These are phyloP conservation scores for Trifolium subterraneum DNA, from an alignment of 306 rosid genomes.

Conservation along the genomic window DNA sequence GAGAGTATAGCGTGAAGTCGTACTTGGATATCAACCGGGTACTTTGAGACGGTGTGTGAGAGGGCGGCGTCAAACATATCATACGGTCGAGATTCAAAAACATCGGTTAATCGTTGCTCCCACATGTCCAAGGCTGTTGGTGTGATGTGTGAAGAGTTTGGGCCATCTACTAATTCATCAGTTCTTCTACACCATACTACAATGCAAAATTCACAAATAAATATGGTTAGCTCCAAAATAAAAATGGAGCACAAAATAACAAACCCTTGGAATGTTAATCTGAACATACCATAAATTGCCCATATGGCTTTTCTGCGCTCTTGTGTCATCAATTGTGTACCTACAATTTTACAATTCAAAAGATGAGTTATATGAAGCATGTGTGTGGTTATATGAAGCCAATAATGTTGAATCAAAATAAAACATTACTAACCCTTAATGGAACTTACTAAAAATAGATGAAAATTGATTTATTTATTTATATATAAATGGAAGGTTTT, in stretches of 20 bases:
- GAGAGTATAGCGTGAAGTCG: no score
- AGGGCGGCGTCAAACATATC: constrained; percentile 98
- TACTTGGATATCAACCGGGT: constrained; percentile 92
- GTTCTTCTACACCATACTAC: constrained; percentile 98
- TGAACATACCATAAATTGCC: constrained; percentile 85
- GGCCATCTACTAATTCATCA: constrained; percentile 94
- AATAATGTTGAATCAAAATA: no score
- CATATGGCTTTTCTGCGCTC: constrained; percentile 85
- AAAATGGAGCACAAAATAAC: no score
- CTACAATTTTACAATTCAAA: constrained; percentile 37
- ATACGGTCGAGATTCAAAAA: constrained; percentile 79
- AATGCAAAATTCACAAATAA: neutral
- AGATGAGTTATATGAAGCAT: no score
- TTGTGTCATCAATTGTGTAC: constrained; percentile 91
- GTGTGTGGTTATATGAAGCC: no score
- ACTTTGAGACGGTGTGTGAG: constrained; percentile 75
- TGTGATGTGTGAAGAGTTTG: constrained; percentile 89
- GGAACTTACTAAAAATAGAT: no score
- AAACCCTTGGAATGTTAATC: no score
- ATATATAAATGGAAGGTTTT: no score
- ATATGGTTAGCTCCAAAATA: no score
- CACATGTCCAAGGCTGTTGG: constrained; percentile 94
- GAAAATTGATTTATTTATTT: no score
- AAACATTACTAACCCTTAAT: no score
- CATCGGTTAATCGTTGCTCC: constrained; percentile 75